These are phyloP conservation scores for Globisporangium radiosum DNA, from an alignment of 352 stramenopile genomes.

Conservation along the genomic window DNA sequence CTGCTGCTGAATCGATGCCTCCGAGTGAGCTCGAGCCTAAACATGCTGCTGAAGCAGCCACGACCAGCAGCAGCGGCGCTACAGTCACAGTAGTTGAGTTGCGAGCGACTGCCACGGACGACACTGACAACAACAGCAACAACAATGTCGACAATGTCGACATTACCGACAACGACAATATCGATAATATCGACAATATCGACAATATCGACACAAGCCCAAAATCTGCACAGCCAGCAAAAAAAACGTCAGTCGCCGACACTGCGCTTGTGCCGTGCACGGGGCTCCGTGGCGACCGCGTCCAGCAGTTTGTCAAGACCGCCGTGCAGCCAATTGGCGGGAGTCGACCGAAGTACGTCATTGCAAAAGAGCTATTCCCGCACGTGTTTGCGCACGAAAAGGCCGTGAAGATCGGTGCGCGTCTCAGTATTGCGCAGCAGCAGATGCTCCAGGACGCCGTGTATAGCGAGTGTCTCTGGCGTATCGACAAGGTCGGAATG, in stretches of 20 bases:
- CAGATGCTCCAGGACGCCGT: conserved; percentile 62
- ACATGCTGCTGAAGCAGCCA: too few relatives aligned
- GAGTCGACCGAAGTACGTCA: conserved; percentile 73
- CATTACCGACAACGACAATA: neutral
- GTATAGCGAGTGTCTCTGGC: conserved; percentile 76
- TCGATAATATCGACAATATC: neutral
- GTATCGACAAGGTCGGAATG: conserved; percentile 63
- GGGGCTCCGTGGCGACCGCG: conserved; percentile 56
- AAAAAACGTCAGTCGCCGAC: conserved; percentile 11
- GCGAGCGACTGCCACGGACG: too few relatives aligned
- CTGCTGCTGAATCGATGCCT: too few relatives aligned
- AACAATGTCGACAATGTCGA: neutral
- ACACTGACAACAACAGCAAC: too few relatives aligned
- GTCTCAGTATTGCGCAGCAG: conserved; percentile 41
- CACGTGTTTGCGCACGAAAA: conserved; percentile 43
- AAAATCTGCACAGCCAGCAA: neutral
- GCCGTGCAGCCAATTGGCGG: conserved; percentile 67
- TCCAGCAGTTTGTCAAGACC: conserved; percentile 52
- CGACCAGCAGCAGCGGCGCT: too few relatives aligned
- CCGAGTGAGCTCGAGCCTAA: too few relatives aligned
- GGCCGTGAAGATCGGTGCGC: conserved; percentile 61
- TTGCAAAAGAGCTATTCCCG: conserved; percentile 71
- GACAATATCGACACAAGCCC: too few relatives aligned
- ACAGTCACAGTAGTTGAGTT: too few relatives aligned
- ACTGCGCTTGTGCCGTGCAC: conserved; percentile 34